Conservation (phyloP, 2,329 filamentous ascomycete species). For the Alternaria novae-zelandiae region DNA sequence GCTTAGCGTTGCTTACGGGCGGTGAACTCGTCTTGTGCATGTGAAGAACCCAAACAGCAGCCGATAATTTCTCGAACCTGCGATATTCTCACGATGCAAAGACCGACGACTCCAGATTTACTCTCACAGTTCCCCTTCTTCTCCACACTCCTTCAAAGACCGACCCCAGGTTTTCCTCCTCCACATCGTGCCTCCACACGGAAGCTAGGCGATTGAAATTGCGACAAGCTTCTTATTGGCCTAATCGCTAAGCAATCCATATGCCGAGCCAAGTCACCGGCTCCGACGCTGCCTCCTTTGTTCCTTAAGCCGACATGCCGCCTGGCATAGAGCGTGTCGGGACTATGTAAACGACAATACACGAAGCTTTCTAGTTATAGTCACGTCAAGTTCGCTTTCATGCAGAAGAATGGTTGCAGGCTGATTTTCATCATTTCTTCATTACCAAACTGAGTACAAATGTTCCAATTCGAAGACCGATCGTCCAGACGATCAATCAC, state of each 20-base stretch:
- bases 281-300: neutral
- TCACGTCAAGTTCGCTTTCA: neutral
- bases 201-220: neutral
- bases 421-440: neutral
- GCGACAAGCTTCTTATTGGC: neutral
- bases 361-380: neutral
- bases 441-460: neutral
- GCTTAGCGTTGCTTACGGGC: neutral
- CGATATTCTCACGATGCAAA: neutral
- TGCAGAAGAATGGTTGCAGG: neutral
- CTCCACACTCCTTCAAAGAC: conserved; percentile 20
- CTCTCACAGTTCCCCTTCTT: neutral
- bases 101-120: conserved; percentile 12
- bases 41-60: neutral
- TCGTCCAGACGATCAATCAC: conserved; percentile 7
- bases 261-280: neutral
- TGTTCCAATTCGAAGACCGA: neutral
- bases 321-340: neutral
- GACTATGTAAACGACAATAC: neutral
- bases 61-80: neutral
- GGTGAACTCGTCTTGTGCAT: neutral
- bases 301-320: neutral
- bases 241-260: neutral
- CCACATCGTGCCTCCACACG: conserved; percentile 4
- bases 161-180: conserved; percentile 26